Conservation (phyloP, 208 protist genomes). For the Crithidia mellificae region DNA sequence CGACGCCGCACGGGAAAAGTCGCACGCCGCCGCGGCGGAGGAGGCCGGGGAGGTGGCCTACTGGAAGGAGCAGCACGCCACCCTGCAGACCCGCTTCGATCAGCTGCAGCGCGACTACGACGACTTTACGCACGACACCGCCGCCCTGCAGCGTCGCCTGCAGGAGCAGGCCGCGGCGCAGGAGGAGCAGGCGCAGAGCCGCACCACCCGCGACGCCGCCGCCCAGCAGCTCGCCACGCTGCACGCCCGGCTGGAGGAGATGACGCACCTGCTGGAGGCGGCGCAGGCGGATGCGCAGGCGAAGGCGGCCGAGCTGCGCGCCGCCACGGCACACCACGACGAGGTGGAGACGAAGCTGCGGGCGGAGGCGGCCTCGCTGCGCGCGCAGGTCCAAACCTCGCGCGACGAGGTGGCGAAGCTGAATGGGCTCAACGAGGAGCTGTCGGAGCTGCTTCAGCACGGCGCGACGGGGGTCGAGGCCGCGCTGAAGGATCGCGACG, state of each 20-base stretch:
- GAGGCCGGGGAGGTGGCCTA: conserved; percentile 16
- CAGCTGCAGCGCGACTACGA: conserved; percentile 59
- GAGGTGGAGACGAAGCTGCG: conserved; percentile 12
- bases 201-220: conserved; percentile 23
- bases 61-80: conserved; percentile 38
- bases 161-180: conserved; percentile 25
- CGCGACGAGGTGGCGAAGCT: conserved; percentile 27
- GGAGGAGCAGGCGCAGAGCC: conserved; percentile 25
- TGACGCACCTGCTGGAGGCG: conserved; percentile 31
- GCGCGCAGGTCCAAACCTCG: conserved; percentile 22
- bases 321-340: conserved; percentile 7
- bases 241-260: conserved; percentile 34
- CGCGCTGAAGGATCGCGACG: conserved; percentile 40
- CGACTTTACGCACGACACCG: conserved; percentile 36
- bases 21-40: background rate
- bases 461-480: conserved; percentile 55
- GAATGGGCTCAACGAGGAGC: conserved; percentile 42
- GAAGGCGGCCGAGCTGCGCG: conserved; percentile 19
- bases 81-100: conserved; percentile 41
- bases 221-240: conserved; percentile 32
- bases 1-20: background rate
- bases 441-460: conserved; percentile 46
- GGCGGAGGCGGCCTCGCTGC: conserved; percentile 13
- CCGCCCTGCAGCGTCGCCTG: conserved; percentile 23
- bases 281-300: conserved; percentile 34